Percentiles rank a stretch among this genome's conserved stretches.
Conservation (phyloP, 1,139 yeast species). For the Protomyces gravidus region DNA sequence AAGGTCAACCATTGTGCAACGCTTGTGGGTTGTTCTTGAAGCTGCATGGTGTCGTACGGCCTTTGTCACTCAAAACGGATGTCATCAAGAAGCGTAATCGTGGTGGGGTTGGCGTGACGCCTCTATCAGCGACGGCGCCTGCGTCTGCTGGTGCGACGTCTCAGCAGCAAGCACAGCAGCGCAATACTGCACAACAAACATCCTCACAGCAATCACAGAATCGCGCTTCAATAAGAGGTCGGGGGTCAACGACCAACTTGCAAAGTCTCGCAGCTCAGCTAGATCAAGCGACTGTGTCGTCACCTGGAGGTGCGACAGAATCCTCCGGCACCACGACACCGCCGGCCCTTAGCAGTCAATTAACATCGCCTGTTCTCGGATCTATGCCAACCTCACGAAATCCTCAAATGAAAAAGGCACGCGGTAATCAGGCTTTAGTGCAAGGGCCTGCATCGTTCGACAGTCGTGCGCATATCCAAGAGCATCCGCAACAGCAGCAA, state of each 20-base stretch:
- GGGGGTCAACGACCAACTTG: background rate
- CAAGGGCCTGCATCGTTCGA: background rate
- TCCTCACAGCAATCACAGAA: background rate
- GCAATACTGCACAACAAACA: background rate
- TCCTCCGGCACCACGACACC: conserved; percentile 19
- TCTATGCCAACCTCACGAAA: background rate
- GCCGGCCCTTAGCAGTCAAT: conserved; percentile 7
- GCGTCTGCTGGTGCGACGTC: background rate
- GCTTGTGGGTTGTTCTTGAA: conserved; percentile 92
- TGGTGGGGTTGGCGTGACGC: conserved; percentile 26
- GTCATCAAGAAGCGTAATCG: conserved; percentile 75
- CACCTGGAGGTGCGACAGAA: background rate
- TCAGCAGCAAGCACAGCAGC: background rate
- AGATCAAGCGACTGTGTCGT: background rate
- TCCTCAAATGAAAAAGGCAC: background rate
- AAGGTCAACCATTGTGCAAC: conserved; percentile 88
- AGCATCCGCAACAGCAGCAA: background rate
- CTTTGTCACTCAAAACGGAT: conserved; percentile 83
- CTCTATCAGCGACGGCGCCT: background rate
- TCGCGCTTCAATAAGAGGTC: background rate
- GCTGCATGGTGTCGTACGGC: conserved; percentile 90
- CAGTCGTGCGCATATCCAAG: background rate
- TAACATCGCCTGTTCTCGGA: conserved; percentile 14
- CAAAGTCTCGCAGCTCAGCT: background rate
- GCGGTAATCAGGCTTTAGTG: background rate